These are phyloP conservation scores for Chlamydomonas asymmetrica DNA, from an alignment of 139 green algal species.

Conservation along the genomic window DNA sequence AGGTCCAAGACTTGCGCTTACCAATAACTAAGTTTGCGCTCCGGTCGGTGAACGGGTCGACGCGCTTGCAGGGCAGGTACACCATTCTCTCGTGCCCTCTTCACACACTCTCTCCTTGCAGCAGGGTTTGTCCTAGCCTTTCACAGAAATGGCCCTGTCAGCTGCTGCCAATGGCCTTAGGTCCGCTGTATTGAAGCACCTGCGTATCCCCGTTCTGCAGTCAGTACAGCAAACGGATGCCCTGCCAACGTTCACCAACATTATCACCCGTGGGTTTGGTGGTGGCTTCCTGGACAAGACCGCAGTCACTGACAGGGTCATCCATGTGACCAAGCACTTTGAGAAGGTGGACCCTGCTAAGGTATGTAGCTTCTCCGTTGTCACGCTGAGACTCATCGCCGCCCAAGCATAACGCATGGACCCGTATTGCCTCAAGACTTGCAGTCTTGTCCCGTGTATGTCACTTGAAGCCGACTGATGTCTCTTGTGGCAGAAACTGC, in stretches of 20 bases:
- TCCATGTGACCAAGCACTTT: conserved; percentile 96
- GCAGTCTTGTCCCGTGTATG: no score
- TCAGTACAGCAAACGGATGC: conserved; percentile 1
- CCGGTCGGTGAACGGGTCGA: no score
- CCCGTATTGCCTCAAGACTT: no score
- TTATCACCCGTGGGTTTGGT: conserved; percentile 46
- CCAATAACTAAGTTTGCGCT: no score
- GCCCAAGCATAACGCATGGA: no score
- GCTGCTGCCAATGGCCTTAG: conserved; percentile 25
- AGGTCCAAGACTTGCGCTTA: no score
- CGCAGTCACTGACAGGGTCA: conserved; percentile 89
- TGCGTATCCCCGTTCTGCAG: conserved; percentile 31
- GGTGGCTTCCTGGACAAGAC: conserved; percentile 89
- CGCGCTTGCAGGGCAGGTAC: no score
- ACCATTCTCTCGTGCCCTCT: no score
- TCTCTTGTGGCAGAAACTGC: no score
- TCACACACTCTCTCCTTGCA: no score
- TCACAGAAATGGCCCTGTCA: conserved; percentile 27
- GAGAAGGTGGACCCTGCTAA: conserved; percentile 95
- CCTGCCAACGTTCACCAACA: conserved; percentile 29
- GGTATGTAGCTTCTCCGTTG: conserved; percentile 49
- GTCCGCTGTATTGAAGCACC: conserved; percentile 37
- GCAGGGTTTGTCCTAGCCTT: not conserved
- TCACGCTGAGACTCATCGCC: no score
- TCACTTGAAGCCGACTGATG: no score